Conservation (phyloP, 1,284 basidiomycete genomes). For the Tremellales sp. region DNA sequence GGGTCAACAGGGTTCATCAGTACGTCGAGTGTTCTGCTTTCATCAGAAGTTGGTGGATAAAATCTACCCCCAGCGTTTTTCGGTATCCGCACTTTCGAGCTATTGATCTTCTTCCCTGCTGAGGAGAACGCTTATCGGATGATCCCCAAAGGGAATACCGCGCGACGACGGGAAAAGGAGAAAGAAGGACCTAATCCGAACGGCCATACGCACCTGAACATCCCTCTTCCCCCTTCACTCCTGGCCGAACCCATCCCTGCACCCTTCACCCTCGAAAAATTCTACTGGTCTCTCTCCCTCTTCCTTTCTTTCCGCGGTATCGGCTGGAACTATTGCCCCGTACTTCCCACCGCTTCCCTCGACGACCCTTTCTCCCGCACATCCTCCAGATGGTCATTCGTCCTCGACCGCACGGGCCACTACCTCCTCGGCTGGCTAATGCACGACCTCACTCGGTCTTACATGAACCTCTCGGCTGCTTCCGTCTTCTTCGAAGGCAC, state of each 20-base stretch:
- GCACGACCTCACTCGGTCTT: slow-evolving; percentile 23
- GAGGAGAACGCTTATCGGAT: slow-evolving; percentile 34
- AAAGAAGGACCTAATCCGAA: neutral
- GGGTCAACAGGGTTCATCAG: slow-evolving; percentile 20
- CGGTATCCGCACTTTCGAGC: slow-evolving; percentile 14
- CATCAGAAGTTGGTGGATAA: neutral
- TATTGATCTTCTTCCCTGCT: slow-evolving; percentile 33
- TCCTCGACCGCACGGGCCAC: neutral
- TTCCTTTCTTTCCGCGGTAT: slow-evolving; percentile 38
- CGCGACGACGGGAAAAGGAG: neutral
- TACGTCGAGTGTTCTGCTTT: slow-evolving; percentile 10
- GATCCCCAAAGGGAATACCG: too few species aligned
- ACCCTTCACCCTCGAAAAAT: slow-evolving; percentile 35
- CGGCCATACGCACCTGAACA: neutral
- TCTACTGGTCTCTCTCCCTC: slow-evolving; percentile 33
- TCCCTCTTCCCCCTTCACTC: slow-evolving; percentile 4
- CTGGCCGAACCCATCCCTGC: slow-evolving; percentile 32
- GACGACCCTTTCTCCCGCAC: slow-evolving; percentile 24
- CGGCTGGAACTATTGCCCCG: slow-evolving; percentile 38
- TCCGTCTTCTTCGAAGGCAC: slow-evolving; percentile 24
- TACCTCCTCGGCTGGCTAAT: slow-evolving; percentile 14
- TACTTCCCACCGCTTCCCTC: slow-evolving; percentile 22
- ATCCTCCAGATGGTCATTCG: slow-evolving; percentile 19
- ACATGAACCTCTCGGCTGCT: slow-evolving; percentile 23
- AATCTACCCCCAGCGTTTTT: slow-evolving; percentile 10